phyloP scores from a whole-genome alignment of 1,284 basidiomycete genomes.

The Cutaneotrichosporon sp. region DNA sequence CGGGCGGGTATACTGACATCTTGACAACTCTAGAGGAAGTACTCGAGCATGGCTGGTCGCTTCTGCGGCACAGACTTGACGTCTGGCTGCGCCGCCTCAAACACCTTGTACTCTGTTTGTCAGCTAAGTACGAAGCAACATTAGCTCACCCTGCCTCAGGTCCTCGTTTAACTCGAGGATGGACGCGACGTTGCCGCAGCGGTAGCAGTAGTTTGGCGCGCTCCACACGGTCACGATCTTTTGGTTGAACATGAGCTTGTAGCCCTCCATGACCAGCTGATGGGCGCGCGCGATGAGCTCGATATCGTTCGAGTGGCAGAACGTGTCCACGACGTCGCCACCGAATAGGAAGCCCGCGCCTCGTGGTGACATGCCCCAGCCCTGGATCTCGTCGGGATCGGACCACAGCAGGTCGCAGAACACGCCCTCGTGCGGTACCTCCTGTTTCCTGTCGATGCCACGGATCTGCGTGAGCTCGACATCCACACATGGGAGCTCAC shows the following conservation, averaged over 20 bases:
- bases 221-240: constrained; percentile 98
- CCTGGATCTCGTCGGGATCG: constrained; percentile 92
- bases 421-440: constrained; percentile 98
- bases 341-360: constrained; percentile 97
- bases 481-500: constrained; percentile 56
- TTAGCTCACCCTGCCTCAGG: constrained; percentile 77
- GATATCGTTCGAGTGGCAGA: constrained; percentile 87
- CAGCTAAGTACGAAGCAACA: constrained; percentile 56
- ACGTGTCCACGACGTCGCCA: constrained; percentile 83
- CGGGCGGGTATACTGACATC: constrained; percentile 1
- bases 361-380: constrained; percentile 95
- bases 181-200: constrained; percentile 91
- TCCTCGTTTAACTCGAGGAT: constrained; percentile 90
- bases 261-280: constrained; percentile 98
- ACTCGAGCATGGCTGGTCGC: constrained; percentile 62
- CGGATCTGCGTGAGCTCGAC: constrained; percentile 68
- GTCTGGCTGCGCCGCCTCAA: constrained; percentile 61
- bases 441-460: constrained; percentile 92
- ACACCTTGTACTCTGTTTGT: constrained; percentile 72
- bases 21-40: constrained; percentile 41
- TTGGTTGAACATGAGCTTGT: constrained; percentile 96
- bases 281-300: constrained; percentile 96
- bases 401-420: constrained; percentile 99
- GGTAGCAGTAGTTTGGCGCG: constrained; percentile 97
- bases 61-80: constrained; percentile 85